phyloP scores from a whole-genome alignment of 257 asterid genomes.

The Primulina tabacum region DNA sequence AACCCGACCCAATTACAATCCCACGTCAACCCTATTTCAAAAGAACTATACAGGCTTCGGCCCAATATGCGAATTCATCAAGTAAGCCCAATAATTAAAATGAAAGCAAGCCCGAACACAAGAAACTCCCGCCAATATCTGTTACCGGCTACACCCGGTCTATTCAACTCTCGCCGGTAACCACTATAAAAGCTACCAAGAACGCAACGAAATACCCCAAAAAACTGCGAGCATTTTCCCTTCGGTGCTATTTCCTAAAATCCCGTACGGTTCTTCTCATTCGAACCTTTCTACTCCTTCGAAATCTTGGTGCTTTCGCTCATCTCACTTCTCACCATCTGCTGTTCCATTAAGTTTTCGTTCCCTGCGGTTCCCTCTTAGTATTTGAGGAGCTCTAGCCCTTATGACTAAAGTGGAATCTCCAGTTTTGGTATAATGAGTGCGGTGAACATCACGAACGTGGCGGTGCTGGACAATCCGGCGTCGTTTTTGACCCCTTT shows the following conservation, averaged over 20 bases:
- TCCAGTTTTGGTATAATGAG: slow-evolving; percentile 49
- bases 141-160: slow-evolving; percentile 50
- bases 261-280: slow-evolving; percentile 20
- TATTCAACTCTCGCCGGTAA: slow-evolving; percentile 34
- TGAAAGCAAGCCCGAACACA: neutral
- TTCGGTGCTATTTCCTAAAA: slow-evolving; percentile 13
- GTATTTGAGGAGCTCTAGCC: slow-evolving; percentile 20
- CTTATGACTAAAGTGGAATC: neutral
- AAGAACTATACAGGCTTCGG: neutral
- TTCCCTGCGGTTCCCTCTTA: slow-evolving; percentile 6
- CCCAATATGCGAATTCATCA: neutral
- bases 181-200: slow-evolving; percentile 19
- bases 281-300: slow-evolving; percentile 17
- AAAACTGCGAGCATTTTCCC: neutral
- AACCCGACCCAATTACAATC: too few species aligned
- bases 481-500: slow-evolving; percentile 78
- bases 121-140: slow-evolving; percentile 35
- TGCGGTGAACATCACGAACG: slow-evolving; percentile 89
- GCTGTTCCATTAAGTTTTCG: slow-evolving; percentile 31
- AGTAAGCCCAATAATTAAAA: neutral
- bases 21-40: too few species aligned
- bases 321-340: neutral
- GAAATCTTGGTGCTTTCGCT: neutral
- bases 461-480: slow-evolving; percentile 91
- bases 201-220: neutral